These are phyloP conservation scores for Dryas alaskensis DNA, from an alignment of 306 rosid species.

Conservation along the genomic window DNA sequence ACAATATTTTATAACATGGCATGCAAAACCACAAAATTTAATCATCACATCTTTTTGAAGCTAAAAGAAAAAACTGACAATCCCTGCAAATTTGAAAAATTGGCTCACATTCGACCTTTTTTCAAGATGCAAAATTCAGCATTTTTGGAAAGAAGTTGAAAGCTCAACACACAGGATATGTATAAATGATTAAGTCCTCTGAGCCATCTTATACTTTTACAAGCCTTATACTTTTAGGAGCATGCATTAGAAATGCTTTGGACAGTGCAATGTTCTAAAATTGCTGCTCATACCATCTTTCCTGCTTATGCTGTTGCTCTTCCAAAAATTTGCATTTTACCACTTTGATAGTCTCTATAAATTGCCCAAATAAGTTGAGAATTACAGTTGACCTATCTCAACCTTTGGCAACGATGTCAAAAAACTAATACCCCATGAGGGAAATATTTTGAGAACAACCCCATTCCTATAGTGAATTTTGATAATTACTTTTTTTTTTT, in stretches of 20 bases:
- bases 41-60: not conserved
- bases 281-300: not conserved
- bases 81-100: not conserved
- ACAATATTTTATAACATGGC: no score
- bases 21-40: not conserved
- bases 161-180: no score
- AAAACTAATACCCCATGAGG: not conserved
- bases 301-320: not conserved
- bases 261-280: not conserved
- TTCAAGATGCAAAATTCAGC: not conserved
- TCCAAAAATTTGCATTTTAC: not conserved
- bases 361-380: not conserved
- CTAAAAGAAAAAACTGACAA: not conserved
- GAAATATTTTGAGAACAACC: not conserved
- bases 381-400: not conserved
- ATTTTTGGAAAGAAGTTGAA: not conserved
- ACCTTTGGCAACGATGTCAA: not conserved
- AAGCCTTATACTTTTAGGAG: not conserved
- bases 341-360: not conserved
- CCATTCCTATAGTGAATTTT: not conserved
- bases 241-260: not conserved
- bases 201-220: not conserved
- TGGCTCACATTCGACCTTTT: not conserved
- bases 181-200: no score
- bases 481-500: not conserved